These are phyloP conservation scores for Picea abies DNA, from an alignment of 83 land plant species.

Conservation along the genomic window DNA sequence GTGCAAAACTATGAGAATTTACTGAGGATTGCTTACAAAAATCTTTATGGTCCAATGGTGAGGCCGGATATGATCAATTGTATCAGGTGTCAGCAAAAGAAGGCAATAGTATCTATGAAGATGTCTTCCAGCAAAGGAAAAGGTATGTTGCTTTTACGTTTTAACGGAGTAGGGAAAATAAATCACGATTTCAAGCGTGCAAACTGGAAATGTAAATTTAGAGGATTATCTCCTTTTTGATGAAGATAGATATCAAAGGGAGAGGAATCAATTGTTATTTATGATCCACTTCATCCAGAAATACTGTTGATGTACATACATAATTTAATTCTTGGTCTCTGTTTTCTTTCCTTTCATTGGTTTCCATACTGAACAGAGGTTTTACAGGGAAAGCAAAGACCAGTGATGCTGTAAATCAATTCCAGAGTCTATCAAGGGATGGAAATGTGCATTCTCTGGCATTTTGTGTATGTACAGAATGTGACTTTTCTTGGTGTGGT, in stretches of 20 bases:
- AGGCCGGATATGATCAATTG: background rate
- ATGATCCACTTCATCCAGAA: background rate
- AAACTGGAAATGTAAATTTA: background rate
- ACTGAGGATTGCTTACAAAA: no score
- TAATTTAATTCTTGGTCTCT: background rate
- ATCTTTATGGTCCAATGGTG: no score
- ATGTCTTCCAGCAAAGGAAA: conserved; percentile 19
- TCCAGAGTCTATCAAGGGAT: conserved; percentile 7
- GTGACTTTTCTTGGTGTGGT: conserved; percentile 14
- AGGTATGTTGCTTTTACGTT: conserved; percentile 23
- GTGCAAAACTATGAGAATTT: background rate
- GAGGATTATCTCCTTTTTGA: background rate
- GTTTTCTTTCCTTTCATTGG: background rate
- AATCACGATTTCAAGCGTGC: background rate
- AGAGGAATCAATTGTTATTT: background rate
- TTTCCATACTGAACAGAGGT: background rate
- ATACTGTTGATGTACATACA: background rate
- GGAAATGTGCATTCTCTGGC: background rate
- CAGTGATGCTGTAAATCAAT: background rate
- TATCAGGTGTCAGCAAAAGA: background rate
- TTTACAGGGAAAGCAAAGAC: conserved; percentile 4
- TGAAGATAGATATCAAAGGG: background rate
- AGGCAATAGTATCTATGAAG: background rate
- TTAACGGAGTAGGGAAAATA: background rate
- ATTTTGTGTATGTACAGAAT: conserved; percentile 13